A percentile compares a stretch with the other conserved stretches of the same genome.
Conservation (phyloP, 108 stramenopile species). For the Nitzschia palea region DNA sequence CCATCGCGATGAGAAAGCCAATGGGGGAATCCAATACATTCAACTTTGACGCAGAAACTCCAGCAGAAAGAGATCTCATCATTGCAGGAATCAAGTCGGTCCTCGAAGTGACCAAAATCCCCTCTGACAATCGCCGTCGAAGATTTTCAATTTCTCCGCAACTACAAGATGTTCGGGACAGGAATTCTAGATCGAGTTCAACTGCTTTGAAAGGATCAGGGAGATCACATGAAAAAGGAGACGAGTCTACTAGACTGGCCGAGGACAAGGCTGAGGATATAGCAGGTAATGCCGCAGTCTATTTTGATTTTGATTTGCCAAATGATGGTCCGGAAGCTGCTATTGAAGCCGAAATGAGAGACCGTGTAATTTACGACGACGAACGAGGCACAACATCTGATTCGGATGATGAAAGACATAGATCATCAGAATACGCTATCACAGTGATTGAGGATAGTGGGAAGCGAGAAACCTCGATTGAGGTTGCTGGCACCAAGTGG, state of each 20-base stretch:
- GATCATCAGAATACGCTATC: background rate
- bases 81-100: constrained; percentile 21
- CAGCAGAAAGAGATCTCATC: constrained; percentile 25
- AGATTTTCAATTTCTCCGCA: background rate
- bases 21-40: constrained; percentile 19
- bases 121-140: background rate
- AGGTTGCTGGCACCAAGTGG: constrained; percentile 9
- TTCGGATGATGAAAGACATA: background rate
- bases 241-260: background rate
- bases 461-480: background rate
- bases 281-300: background rate
- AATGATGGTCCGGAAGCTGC: constrained; percentile 4
- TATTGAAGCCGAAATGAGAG: background rate
- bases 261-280: background rate
- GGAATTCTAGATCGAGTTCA: background rate
- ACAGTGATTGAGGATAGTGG: background rate
- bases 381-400: background rate
- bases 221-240: background rate
- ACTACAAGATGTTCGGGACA: background rate
- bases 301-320: constrained; percentile 12
- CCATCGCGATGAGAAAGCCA: constrained; percentile 19
- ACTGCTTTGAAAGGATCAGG: background rate
- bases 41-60: constrained; percentile 29
- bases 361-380: background rate
- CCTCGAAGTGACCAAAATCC: constrained; percentile 14